Base-by-base conservation (phyloP, 1,284 basidiomycete species). In the Ustilago nuda region DNA sequence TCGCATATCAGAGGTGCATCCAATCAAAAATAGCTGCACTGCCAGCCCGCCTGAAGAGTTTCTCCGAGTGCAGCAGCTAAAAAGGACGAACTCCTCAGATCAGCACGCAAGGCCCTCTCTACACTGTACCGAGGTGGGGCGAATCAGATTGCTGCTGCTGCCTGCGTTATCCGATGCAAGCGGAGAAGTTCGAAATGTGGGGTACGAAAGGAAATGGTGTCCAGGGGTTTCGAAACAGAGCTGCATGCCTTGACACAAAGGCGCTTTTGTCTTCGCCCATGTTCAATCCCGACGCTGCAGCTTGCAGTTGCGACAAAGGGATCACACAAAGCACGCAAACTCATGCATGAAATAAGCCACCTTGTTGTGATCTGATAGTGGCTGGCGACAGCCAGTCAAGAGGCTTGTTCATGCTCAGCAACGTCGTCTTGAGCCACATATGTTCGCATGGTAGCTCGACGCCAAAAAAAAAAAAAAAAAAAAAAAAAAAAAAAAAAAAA, bases 121-220 rank as follows among this genome's bases (percentile, higher is more conserved):
- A 23, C 3, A 27, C 23, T 27, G 23, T 27, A 27, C 27, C 48
- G 27, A 50, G 27, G 43, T 46, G 43, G 27, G 33, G 41, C 56
- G 32, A 57, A 57, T 57, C 56, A 57, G 46, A 27, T 41, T 37
- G 33, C 36, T 55, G 37, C 48, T 55, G 53, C 32, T 27, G 55
- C 41, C 53, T 55, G 45, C 36, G 30, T 19, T n/a, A n/a, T 37
- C 55, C 55, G 55, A 46, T 60, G 63, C 58, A 58, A 27, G 53
- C 52, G 46, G 53, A 48, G 33, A 53, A 57, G 27, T 60, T 60
- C 58, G 36, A 60, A 60, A n/a, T 43, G 48, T 43, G 58, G 58
- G 58, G 58, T 60, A 46, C 57, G 35, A 17, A 41, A 12, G 4
- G 17, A 13, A 41, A 17, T 45, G n/a, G 43, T 45, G 39, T 45